Conservation (phyloP, 2,329 filamentous ascomycete genomes). For the Lasiodiplodia citricola region DNA sequence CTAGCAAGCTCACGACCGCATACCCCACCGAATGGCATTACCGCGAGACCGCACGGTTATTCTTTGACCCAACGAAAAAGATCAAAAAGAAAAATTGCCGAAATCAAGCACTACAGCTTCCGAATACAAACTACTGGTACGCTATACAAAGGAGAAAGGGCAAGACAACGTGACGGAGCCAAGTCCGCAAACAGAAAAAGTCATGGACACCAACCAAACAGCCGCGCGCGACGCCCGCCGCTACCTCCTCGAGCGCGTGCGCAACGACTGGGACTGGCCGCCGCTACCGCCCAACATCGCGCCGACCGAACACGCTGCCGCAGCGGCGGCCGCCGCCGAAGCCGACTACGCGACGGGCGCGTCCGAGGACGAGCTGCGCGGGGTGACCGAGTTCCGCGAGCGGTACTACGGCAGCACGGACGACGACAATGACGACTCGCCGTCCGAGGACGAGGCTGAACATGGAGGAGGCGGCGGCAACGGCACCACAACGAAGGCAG, state of each 20-base stretch:
- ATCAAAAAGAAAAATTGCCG: neutral
- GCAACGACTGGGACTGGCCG: constrained; percentile 54
- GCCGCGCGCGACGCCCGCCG: constrained; percentile 49
- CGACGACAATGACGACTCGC: constrained; percentile 36
- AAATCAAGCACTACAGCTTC: neutral
- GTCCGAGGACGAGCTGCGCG: constrained; percentile 41
- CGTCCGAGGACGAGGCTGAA: constrained; percentile 28
- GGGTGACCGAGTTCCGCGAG: constrained; percentile 47
- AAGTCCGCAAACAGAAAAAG: neutral
- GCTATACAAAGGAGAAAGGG: neutral
- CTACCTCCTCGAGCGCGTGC: constrained; percentile 48
- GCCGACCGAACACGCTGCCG: constrained; percentile 17
- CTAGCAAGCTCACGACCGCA: neutral
- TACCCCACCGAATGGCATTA: constrained; percentile 1
- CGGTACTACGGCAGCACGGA: constrained; percentile 48
- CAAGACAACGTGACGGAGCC: neutral
- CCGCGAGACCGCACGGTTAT: neutral
- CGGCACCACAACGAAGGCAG: neutral
- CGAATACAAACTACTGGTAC: neutral
- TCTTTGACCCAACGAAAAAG: neutral
- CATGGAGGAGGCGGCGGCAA: constrained; percentile 4
- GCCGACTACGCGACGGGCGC: constrained; percentile 33
- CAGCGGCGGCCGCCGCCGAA: constrained; percentile 32
- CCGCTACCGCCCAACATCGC: constrained; percentile 1
- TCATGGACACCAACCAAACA: constrained; percentile 41